Percentiles rank a stretch among this genome's conserved stretches.
phyloP scores from a whole-genome alignment of 257 asterid species.

The Galeopsis tetrahit region DNA sequence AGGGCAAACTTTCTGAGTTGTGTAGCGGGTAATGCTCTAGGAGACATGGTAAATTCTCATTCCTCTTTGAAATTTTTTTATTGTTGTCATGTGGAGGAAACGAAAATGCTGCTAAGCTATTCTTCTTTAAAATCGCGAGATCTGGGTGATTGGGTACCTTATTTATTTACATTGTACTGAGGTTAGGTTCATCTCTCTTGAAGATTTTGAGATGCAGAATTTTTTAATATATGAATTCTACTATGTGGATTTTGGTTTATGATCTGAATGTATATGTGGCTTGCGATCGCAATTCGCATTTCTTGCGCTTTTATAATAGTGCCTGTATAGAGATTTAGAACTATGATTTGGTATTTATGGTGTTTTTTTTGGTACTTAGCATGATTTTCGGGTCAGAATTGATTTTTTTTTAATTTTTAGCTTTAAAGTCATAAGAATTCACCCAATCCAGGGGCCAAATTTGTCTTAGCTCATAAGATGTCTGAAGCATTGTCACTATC shows the following conservation, averaged over 20 bases:
- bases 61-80: not conserved
- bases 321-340: not conserved
- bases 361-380: not conserved
- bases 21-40: constrained; percentile 27
- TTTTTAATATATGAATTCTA: constrained; percentile 2
- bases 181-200: not conserved
- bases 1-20: not conserved
- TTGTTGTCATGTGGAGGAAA: not conserved
- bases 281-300: constrained; percentile 14
- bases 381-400: not conserved
- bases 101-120: constrained; percentile 15
- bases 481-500: no score
- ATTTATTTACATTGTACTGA: not conserved
- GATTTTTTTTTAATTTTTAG: no score
- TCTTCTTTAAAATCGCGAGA: constrained; percentile 21
- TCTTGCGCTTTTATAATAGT: not conserved
- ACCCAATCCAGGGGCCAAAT: no score
- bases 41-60: constrained; percentile 35
- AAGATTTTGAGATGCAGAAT: constrained; percentile 1
- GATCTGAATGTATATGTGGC: not conserved
- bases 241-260: constrained; percentile 21
- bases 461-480: no score
- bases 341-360: constrained; percentile 11
- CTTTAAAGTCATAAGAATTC: no score
- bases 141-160: constrained; percentile 26